Conservation (phyloP, 2,329 filamentous ascomycete species). For the Ophiocordyceps camponoti-floridani region DNA sequence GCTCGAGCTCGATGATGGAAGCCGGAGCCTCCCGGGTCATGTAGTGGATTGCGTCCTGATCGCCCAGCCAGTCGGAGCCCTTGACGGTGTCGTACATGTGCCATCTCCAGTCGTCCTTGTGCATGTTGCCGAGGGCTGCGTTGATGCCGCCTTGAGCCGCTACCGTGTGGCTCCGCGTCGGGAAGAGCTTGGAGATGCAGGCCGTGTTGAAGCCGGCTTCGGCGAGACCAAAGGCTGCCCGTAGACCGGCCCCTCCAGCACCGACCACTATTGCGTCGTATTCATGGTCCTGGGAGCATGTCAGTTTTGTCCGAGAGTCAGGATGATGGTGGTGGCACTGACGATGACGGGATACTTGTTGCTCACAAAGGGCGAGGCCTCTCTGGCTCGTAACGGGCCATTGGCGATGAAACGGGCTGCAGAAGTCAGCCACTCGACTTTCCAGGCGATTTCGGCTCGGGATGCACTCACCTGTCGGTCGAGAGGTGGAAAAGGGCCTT, state of each 20-base stretch:
- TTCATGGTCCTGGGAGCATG: slow-evolving; percentile 60
- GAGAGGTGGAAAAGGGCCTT: slow-evolving; percentile 75
- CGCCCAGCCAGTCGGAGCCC: slow-evolving; percentile 91
- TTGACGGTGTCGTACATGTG: slow-evolving; percentile 99
- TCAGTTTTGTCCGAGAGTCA: slow-evolving; percentile 47
- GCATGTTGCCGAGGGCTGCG: slow-evolving; percentile 84
- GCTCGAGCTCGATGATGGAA: slow-evolving; percentile 86
- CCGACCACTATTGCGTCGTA: slow-evolving; percentile 95
- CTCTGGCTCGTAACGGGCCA: slow-evolving; percentile 76
- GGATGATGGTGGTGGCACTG: slow-evolving; percentile 20
- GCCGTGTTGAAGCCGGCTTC: slow-evolving; percentile 83
- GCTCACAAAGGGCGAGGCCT: slow-evolving; percentile 73
- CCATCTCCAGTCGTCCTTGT: slow-evolving; percentile 97
- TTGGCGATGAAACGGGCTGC: slow-evolving; percentile 73
- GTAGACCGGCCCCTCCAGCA: slow-evolving; percentile 64
- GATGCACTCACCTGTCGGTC: slow-evolving; percentile 47
- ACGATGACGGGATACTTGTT: slow-evolving; percentile 90
- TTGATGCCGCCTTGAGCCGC: slow-evolving; percentile 75
- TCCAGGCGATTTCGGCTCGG: neutral
- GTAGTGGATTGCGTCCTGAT: slow-evolving; percentile 96
- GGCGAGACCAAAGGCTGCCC: slow-evolving; percentile 70
- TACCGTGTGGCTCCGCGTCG: slow-evolving; percentile 71
- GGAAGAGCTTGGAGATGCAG: slow-evolving; percentile 76
- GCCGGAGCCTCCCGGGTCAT: slow-evolving; percentile 91
- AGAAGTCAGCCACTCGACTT: neutral